Evolutionary conservation across 352 stramenopile species (phyloP).

Genomic region (Globisporangium nodosum): DNA sequence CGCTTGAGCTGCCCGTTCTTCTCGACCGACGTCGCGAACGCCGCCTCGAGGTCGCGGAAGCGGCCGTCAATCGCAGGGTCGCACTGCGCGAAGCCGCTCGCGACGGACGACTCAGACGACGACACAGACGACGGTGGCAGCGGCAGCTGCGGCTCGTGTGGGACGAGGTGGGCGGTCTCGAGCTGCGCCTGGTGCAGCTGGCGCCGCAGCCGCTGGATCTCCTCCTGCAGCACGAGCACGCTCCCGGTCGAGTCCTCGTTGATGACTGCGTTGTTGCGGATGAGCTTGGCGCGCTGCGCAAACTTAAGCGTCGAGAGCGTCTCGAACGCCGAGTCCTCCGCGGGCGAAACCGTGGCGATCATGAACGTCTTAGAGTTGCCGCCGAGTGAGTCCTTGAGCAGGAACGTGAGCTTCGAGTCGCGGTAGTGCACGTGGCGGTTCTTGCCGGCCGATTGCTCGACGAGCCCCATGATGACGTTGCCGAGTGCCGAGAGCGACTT

Average conservation of each 20-base stretch:
- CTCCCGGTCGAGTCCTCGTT: conserved; percentile 78
- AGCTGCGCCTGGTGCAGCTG: conserved; percentile 53
- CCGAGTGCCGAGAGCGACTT: conserved; percentile 94
- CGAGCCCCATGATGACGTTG: conserved; percentile 92
- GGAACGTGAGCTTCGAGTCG: conserved; percentile 82
- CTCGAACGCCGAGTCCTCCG: conserved; percentile 81
- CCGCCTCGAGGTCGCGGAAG: conserved; percentile 59
- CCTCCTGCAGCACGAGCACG: conserved; percentile 59
- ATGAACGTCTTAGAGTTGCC: conserved; percentile 88
- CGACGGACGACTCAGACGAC: neutral
- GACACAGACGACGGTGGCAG: neutral
- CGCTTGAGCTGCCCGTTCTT: conserved; percentile 51
- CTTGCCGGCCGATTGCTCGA: conserved; percentile 73
- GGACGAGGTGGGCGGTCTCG: conserved; percentile 4
- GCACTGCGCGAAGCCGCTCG: conserved; percentile 11
- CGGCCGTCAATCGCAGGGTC: conserved; percentile 35
- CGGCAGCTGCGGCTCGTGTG: conserved; percentile 4
- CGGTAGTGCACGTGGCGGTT: conserved; percentile 82
- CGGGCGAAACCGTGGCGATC: conserved; percentile 77
- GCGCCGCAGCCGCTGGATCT: conserved; percentile 50
- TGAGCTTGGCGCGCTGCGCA: conserved; percentile 78
- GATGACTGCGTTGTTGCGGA: conserved; percentile 80
- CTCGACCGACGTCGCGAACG: conserved; percentile 51
- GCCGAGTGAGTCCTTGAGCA: conserved; percentile 79
- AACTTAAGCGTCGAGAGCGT: conserved; percentile 85